Evolutionary conservation across 768 basidiomycete genomes (phyloP).

Genomic region (Phlegmacium glaucopus): DNA sequence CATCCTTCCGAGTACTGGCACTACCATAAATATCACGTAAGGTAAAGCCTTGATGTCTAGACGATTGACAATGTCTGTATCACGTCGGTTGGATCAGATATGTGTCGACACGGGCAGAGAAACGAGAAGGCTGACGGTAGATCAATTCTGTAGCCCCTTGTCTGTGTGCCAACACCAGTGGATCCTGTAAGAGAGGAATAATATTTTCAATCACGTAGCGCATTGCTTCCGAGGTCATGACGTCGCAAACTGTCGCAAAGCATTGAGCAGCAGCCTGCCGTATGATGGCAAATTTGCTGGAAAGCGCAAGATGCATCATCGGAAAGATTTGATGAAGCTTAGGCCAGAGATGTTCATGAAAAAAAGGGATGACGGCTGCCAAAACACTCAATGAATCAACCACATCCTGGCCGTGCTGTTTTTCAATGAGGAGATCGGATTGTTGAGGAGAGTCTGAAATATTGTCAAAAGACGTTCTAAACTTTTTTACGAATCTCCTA

Average conservation of each 20-base stretch:
- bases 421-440: conserved; percentile 64
- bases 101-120: not conserved
- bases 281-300: conserved; percentile 85
- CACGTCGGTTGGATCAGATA: conserved; percentile 10
- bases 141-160: conserved; percentile 91
- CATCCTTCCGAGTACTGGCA: conserved; percentile 96
- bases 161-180: conserved; percentile 66
- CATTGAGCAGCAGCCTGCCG: conserved; percentile 85
- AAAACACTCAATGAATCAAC: conserved; percentile 92
- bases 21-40: conserved; percentile 95
- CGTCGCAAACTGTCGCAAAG: conserved; percentile 83
- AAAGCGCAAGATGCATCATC: conserved; percentile 70
- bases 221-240: conserved; percentile 86
- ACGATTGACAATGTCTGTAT: conserved; percentile 81
- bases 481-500: conserved; percentile 30
- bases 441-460: conserved; percentile 48
- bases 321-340: conserved; percentile 75
- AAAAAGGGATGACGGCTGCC: conserved; percentile 72
- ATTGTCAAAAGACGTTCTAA: not conserved
- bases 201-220: conserved; percentile 82
- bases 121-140: conserved; percentile 64
- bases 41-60: conserved; percentile 94
- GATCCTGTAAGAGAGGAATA: conserved; percentile 80
- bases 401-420: conserved; percentile 80
- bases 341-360: conserved; percentile 68